Conservation (phyloP, 2,329 filamentous ascomycete species). For the Paradendryphiella salina region DNA sequence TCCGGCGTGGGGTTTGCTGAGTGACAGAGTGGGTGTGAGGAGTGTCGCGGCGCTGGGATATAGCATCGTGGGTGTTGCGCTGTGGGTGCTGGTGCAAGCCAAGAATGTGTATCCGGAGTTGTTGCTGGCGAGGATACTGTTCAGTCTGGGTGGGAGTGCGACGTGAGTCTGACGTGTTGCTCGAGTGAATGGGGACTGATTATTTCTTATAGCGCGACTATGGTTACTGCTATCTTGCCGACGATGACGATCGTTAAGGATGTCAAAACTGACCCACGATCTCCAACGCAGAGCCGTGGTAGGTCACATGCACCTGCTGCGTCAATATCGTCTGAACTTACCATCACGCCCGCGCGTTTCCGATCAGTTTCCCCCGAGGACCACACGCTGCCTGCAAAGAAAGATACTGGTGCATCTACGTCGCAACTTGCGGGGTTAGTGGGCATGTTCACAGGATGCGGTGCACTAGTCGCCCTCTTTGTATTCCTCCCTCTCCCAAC, state of each 20-base stretch:
- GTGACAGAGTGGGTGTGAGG: slow-evolving; percentile 75
- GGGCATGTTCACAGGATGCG: slow-evolving; percentile 88
- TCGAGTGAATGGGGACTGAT: slow-evolving; percentile 14
- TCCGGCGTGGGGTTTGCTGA: slow-evolving; percentile 76
- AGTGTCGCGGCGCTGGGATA: slow-evolving; percentile 72
- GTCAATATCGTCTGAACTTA: slow-evolving; percentile 73
- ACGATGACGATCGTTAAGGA: slow-evolving; percentile 57
- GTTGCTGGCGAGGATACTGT: slow-evolving; percentile 79
- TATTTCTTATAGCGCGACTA: slow-evolving; percentile 63
- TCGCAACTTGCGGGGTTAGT: slow-evolving; percentile 82
- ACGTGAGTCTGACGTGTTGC: slow-evolving; percentile 57
- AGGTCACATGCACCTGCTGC: slow-evolving; percentile 63
- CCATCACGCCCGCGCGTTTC: slow-evolving; percentile 67
- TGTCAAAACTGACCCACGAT: slow-evolving; percentile 31
- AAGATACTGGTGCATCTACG: slow-evolving; percentile 49
- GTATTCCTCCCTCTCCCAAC: slow-evolving; percentile 88
- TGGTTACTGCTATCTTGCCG: slow-evolving; percentile 95
- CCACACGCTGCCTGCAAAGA: slow-evolving; percentile 19
- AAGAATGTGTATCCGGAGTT: slow-evolving; percentile 86
- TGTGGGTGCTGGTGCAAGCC: slow-evolving; percentile 83
- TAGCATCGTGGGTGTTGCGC: slow-evolving; percentile 72
- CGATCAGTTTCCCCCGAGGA: slow-evolving; percentile 38
- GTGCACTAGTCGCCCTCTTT: slow-evolving; percentile 79
- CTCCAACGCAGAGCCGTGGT: slow-evolving; percentile 34
- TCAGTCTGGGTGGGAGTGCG: slow-evolving; percentile 90